These are phyloP conservation scores for Neocatenulostroma microsporum DNA, from an alignment of 2,329 filamentous ascomycete species.

Conservation along the genomic window DNA sequence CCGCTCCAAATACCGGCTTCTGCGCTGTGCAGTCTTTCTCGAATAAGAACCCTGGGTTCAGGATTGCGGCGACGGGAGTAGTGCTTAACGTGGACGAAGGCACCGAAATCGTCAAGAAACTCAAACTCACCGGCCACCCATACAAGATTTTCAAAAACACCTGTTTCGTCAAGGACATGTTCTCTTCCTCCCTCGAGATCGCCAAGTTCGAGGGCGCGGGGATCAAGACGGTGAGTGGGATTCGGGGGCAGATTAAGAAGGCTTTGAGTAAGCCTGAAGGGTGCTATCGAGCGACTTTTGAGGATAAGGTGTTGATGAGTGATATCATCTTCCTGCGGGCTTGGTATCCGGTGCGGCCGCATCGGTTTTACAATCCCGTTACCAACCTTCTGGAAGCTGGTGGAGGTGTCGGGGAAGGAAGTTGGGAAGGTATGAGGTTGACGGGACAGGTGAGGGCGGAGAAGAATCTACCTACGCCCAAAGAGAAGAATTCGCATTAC, in stretches of 20 bases:
- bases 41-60: constrained; percentile 77
- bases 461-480: constrained; percentile 65
- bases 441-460: constrained; percentile 84
- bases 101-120: constrained; percentile 97
- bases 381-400: constrained; percentile 69
- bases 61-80: constrained; percentile 88
- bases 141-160: constrained; percentile 99
- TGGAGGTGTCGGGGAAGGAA: constrained; percentile 32
- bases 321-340: constrained; percentile 94
- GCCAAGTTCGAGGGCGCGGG: constrained; percentile 96
- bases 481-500: constrained; percentile 79
- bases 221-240: constrained; percentile 91
- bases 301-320: constrained; percentile 95
- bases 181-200: constrained; percentile 83
- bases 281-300: constrained; percentile 92
- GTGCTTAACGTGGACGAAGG: constrained; percentile 91
- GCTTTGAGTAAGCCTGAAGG: constrained; percentile 89
- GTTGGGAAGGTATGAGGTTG: constrained; percentile 91
- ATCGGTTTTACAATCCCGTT: constrained; percentile 93
- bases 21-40: constrained; percentile 87
- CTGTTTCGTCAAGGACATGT: constrained; percentile 98
- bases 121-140: constrained; percentile 86
- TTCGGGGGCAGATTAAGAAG: constrained; percentile 94
- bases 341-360: constrained; percentile 94
- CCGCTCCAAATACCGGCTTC: constrained; percentile 93